Evolutionary conservation across 352 stramenopile genomes (phyloP).

Genomic region (Stramenopiles sp.): DNA sequence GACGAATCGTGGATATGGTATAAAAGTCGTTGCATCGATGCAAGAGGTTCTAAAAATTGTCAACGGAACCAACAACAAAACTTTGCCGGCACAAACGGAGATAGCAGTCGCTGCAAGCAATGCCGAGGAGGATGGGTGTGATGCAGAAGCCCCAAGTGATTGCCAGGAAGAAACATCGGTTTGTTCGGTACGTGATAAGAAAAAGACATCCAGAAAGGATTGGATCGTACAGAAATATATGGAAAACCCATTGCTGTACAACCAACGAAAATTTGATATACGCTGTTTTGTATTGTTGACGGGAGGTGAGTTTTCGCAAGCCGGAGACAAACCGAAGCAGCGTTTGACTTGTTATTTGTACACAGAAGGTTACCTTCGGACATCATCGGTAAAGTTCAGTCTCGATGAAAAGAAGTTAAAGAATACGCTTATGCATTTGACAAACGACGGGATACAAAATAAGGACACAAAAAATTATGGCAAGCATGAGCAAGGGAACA

Average conservation of each 20-base stretch:
- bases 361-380: not conserved
- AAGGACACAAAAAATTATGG: conserved; percentile 7
- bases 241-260: conserved; percentile 4
- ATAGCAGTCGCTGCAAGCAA: too few relatives aligned
- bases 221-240: conserved; percentile 13
- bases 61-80: not conserved
- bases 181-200: too few relatives aligned
- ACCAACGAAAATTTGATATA: conserved; percentile 9
- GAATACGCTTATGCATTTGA: conserved; percentile 4
- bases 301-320: not conserved
- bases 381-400: not conserved
- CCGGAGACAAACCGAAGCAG: not conserved
- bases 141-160: too few relatives aligned
- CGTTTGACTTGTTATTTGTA: conserved; percentile 7
- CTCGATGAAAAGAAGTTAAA: conserved; percentile 9
- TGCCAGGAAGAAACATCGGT: too few relatives aligned
- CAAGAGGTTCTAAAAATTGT: conserved; percentile 7
- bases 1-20: conserved; percentile 9
- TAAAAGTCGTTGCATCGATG: not conserved
- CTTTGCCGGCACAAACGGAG: not conserved
- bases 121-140: too few relatives aligned
- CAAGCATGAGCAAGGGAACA: conserved; percentile 8
- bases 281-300: not conserved
- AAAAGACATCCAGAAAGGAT: not conserved
- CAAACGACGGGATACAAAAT: conserved; percentile 9